A percentile compares a stretch with the other conserved stretches of the same genome.
Conservation (phyloP, 495 filamentous ascomycete species). For the Aspergillus haitiensis region DNA sequence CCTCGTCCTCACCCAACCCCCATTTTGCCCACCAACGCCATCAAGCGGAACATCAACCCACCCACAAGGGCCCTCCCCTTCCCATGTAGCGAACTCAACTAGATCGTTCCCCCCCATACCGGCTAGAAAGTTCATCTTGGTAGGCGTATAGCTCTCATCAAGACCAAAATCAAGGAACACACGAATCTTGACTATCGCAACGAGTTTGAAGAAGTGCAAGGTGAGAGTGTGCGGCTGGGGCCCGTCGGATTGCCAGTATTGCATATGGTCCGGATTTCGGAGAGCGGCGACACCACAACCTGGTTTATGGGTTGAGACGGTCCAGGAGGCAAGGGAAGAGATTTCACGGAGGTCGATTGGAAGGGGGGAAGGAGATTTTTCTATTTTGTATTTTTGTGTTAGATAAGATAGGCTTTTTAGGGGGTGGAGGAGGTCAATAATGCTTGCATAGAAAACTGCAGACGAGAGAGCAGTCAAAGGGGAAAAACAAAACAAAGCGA, state of each 20-base stretch:
- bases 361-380: constrained; percentile 38
- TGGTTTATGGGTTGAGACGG: constrained; percentile 86
- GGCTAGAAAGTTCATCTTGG: constrained; percentile 79
- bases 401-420: background rate
- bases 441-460: too few species aligned
- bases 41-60: constrained; percentile 85
- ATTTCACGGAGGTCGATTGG: constrained; percentile 75
- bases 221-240: constrained; percentile 93
- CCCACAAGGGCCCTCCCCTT: constrained; percentile 73
- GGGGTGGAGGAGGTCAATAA: background rate
- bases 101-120: constrained; percentile 87
- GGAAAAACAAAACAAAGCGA: background rate
- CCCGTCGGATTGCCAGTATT: constrained; percentile 97
- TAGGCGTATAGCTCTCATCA: constrained; percentile 97
- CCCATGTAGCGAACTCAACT: constrained; percentile 75
- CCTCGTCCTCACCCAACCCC: constrained; percentile 38
- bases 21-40: constrained; percentile 57
- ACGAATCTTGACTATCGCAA: constrained; percentile 77
- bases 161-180: constrained; percentile 87
- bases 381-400: background rate
- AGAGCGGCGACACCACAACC: constrained; percentile 86
- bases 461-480: too few species aligned
- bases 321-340: constrained; percentile 90
- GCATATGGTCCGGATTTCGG: constrained; percentile 69
- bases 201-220: constrained; percentile 91